A percentile compares a stretch with the other conserved stretches of the same genome.
Conservation (phyloP, 768 basidiomycete genomes). For the Rhizopogon roseolus region DNA sequence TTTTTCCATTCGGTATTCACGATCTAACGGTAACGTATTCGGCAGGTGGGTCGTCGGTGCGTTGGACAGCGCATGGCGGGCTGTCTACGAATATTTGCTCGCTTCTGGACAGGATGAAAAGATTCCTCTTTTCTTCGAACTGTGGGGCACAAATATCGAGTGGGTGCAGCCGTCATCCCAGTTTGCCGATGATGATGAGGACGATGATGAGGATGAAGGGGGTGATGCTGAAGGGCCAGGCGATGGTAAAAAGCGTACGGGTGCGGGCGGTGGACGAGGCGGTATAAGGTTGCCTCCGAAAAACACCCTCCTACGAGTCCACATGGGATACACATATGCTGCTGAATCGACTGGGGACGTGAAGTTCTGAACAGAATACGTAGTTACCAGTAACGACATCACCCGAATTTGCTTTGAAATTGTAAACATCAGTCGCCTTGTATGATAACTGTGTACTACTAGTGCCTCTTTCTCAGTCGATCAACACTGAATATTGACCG, state of each 20-base stretch:
- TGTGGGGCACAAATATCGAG: conserved; percentile 29
- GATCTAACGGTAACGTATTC: not conserved
- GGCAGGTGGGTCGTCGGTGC: conserved; percentile 35
- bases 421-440: not conserved
- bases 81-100: conserved; percentile 24
- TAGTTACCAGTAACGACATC: not conserved
- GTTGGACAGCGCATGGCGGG: conserved; percentile 32
- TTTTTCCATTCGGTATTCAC: not conserved
- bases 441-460: too few species aligned
- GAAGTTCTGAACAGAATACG: not conserved
- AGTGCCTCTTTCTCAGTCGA: too few species aligned
- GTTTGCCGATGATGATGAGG: not conserved
- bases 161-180: conserved; percentile 12
- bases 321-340: not conserved
- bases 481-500: too few species aligned
- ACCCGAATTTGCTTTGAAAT: not conserved
- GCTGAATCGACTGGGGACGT: not conserved
- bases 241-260: too few species aligned
- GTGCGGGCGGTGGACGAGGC: too few species aligned
- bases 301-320: not conserved
- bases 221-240: not conserved
- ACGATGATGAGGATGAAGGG: not conserved
- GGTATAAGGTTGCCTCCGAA: too few species aligned
- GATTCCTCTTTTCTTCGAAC: conserved; percentile 14
- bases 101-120: conserved; percentile 7